Percentiles rank a stretch among this genome's conserved stretches.
Conservation (phyloP, 495 filamentous ascomycete species). For the Aspergillus incahuasiensis region DNA sequence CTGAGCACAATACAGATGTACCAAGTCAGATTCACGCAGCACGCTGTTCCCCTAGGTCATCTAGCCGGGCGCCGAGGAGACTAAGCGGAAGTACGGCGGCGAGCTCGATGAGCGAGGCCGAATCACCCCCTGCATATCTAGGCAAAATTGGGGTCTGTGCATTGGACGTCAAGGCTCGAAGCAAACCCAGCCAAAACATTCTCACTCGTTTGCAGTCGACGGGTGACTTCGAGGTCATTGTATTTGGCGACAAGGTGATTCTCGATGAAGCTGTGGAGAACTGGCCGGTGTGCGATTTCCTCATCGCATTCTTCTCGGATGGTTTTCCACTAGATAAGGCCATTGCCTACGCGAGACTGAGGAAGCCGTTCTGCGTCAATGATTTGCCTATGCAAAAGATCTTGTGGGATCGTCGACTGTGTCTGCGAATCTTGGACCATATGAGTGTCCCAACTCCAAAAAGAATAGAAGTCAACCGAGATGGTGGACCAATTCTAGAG, state of each 20-base stretch:
- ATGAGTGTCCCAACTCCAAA: conserved; percentile 85
- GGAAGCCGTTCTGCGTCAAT: conserved; percentile 96
- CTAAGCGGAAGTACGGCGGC: conserved; percentile 72
- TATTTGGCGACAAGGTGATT: conserved; percentile 98
- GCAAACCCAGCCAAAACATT: conserved; percentile 94
- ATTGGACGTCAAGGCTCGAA: conserved; percentile 89
- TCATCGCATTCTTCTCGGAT: conserved; percentile 97
- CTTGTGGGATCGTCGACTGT: conserved; percentile 91
- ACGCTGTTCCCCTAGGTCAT: conserved; percentile 54
- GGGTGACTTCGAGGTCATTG: conserved; percentile 89
- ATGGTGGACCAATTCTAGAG: conserved; percentile 79
- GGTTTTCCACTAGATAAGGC: conserved; percentile 97
- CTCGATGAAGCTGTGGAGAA: conserved; percentile 78
- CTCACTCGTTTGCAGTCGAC: conserved; percentile 84
- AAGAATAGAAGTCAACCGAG: conserved; percentile 87
- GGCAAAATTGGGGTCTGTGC: conserved; percentile 90
- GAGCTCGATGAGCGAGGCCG: conserved; percentile 55
- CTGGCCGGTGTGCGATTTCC: conserved; percentile 72
- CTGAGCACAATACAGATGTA: conserved; percentile 22
- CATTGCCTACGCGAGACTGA: conserved; percentile 83
- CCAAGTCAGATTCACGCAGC: conserved; percentile 23
- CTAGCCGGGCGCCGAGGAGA: conserved; percentile 68
- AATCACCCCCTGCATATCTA: conserved; percentile 30
- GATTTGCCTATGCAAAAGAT: conserved; percentile 98
- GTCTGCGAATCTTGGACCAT: conserved; percentile 78